Conservation (phyloP, 371 early-diverging fungal genomes). For the Mortierella sp. region DNA sequence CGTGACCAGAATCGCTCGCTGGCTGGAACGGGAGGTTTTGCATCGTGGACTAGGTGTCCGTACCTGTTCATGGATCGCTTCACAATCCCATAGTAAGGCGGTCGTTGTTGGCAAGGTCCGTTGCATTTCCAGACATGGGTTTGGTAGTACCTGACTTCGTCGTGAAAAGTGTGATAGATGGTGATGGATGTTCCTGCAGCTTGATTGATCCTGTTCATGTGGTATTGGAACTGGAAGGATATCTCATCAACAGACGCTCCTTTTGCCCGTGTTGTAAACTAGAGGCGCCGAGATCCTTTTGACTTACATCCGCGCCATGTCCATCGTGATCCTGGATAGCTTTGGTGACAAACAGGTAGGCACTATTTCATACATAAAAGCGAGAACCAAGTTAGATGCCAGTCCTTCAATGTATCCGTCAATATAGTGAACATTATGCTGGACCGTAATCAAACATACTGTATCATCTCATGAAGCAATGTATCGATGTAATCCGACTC, state of each 20-base stretch:
- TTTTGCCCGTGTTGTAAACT: too few species aligned
- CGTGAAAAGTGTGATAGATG: constrained; percentile 71
- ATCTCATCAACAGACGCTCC: too few species aligned
- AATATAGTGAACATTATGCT: too few species aligned
- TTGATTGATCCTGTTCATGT: constrained; percentile 66
- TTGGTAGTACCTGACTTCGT: constrained; percentile 71
- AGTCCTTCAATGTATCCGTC: constrained; percentile 5
- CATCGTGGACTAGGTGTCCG: not conserved
- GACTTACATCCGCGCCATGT: constrained; percentile 56
- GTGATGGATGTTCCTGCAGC: constrained; percentile 65
- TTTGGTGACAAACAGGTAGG: constrained; percentile 68
- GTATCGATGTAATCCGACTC: constrained; percentile 65
- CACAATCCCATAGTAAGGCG: constrained; percentile 72
- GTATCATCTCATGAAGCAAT: constrained; percentile 61
- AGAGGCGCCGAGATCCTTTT: too few species aligned
- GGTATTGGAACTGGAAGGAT: constrained; percentile 55
- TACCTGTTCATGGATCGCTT: constrained; percentile 73
- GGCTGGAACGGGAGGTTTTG: too few species aligned
- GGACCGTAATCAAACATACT: constrained; percentile 23
- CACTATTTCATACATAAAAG: constrained; percentile 38
- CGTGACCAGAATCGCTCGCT: too few species aligned
- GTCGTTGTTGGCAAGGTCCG: constrained; percentile 64
- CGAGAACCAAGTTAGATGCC: not conserved
- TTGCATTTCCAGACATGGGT: constrained; percentile 75
- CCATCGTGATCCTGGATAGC: constrained; percentile 58